Evolutionary conservation across 1,139 yeast species (phyloP), one percentile per base, ranked within the genome.

Genomic region (Schwanniomyces etchellsii): DNA sequence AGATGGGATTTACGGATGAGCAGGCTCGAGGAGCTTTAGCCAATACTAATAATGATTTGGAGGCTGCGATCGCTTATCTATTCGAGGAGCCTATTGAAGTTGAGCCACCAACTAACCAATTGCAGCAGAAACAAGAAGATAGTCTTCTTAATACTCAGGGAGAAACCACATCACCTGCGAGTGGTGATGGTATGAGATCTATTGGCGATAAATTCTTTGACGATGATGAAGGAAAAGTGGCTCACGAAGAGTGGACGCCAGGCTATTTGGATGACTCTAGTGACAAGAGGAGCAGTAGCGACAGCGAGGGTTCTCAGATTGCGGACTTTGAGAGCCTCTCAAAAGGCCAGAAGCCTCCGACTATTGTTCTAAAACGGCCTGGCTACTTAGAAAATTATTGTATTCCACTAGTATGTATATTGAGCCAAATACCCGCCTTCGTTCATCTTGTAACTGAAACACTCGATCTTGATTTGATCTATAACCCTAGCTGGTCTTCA

Each of bases 1-100:
- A 73, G 33, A 79, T 80, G 86, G 88, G 86, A 20, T 71, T 79
- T 48, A 49, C 68, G 35, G 57, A 53, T 4, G 71, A 63, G 16
- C 61, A 62, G 36, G 70, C 77, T 1, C 39, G 38, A 5, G 52
- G 48, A 16, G 79, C 78, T 0, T 54, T 73, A 28, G 35, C 51
- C 34, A 48, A 49, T 17, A 46, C 74, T 14, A 57, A 64, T 32
- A 63, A 71, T 38, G 68, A 77, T 41, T 59, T 76, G n/a, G 68
- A 67, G 28, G 57, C 58, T 26, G 85, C 85, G 4, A 64, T 77
- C 29, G 70, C 68, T 17, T 69, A 52, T 43, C 60, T 78, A 17
- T 71, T 77, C 40, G 71, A 65, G 23, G 74, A 62, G 17, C 52
- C 55, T 10, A 49, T 55, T 16, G 57, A 40, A 20, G 38, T 35